phyloP scores from a whole-genome alignment of 1,284 basidiomycete genomes.

The Ceratobasidium papillatum region DNA sequence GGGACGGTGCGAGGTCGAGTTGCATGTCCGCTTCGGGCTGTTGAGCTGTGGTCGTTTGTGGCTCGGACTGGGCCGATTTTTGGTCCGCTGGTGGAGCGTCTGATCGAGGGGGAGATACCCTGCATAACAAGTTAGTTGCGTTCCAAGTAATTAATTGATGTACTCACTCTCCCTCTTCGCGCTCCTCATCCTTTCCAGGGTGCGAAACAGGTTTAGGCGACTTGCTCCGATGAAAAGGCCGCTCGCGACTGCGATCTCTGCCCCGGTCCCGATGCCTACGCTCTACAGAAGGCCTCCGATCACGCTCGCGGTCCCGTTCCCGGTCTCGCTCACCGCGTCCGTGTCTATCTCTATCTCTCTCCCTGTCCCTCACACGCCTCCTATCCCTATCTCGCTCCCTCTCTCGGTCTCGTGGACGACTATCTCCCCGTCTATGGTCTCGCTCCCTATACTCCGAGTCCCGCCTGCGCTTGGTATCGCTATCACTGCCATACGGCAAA shows the following conservation, averaged over 20 bases:
- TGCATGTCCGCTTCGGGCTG: constrained; percentile 64
- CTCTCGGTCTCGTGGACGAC: constrained; percentile 44
- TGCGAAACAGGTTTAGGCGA: constrained; percentile 33
- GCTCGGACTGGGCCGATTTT: constrained; percentile 41
- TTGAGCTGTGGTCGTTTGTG: not conserved
- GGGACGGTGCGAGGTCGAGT: constrained; percentile 58
- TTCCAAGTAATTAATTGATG: not conserved
- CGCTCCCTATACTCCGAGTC: constrained; percentile 71
- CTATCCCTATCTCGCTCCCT: constrained; percentile 46
- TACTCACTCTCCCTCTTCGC: constrained; percentile 49
- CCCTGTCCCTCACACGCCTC: constrained; percentile 9
- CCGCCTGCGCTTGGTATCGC: constrained; percentile 53
- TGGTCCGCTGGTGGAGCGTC: constrained; percentile 45
- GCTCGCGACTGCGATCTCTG: constrained; percentile 47
- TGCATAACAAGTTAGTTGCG: constrained; percentile 2
- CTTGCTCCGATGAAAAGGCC: constrained; percentile 43
- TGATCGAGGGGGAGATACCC: constrained; percentile 44
- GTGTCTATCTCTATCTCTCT: constrained; percentile 46
- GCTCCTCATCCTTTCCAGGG: constrained; percentile 45
- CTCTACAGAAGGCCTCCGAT: constrained; percentile 45
- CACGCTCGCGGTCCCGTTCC: constrained; percentile 47
- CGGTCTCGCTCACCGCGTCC: constrained; percentile 51
- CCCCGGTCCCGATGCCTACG: constrained; percentile 24
- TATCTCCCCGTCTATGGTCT: constrained; percentile 58
- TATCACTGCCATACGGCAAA: constrained; percentile 45